Base-by-base conservation (phyloP, 129 eudicot species). In the Heracleum sosnowskyi region DNA sequence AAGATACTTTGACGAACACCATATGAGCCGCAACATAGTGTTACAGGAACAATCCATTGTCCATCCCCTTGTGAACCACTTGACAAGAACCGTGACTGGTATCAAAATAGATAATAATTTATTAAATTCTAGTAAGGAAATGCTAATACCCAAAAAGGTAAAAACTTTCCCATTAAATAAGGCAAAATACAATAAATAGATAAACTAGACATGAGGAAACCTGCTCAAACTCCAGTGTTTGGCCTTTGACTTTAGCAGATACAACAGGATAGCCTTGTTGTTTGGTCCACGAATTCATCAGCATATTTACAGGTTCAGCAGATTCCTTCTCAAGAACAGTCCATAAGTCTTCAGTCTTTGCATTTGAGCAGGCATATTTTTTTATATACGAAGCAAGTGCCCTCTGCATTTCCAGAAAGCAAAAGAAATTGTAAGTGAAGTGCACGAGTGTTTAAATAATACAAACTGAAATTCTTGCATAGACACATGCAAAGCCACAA, bases 301-400 rank as follows among this genome's bases (percentile, higher is more conserved):
- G 88, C 83, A 86, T 85, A 78, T 88, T 96, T 80, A 96, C 99
- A 49, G 99, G 99, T 87, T 96, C 88, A 73, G 85, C 82, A 53
- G 99, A 96, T 79, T 87, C 96, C 76, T 92, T 97, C 84, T 96
- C 89, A 79, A 92, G 95, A 64, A 82, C 99, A 72, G 95, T 88
- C 99, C 99, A 96, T 77, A 96, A 79, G 78, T 96, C 99, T 85
- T 96, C 99, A 22, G 99, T 96, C 89, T 90, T 92, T 31, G 99
- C 99, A 88, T 96, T 96, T 76, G 96, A 92, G 81, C 90, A 92
- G 26, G 99, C 97, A 80, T 96, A 79, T 80, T 68, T 88, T 76
- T 96, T 90, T 69, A 96, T 84, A 82, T 96, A 96, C 31, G 85
- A 86, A 55, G 99, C 99, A 83, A 96, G 97, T 79, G 93, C 97